Evolutionary conservation across 495 filamentous ascomycete species (phyloP).

Genomic region (Penicillium nucicola): DNA sequence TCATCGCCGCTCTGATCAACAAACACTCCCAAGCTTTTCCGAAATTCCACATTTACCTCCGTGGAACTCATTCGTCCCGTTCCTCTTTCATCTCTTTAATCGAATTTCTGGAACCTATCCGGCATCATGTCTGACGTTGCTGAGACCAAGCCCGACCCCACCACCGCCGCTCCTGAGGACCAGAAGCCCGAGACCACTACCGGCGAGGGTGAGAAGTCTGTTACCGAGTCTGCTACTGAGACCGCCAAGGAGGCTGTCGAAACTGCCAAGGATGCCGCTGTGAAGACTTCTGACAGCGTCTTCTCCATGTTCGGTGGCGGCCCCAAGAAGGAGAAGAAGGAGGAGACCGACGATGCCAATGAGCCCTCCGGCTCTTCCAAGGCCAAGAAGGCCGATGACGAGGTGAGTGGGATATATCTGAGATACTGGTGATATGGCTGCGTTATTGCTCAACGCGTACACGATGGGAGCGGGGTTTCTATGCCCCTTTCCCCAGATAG

Average conservation of each 20-base stretch:
- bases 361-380: constrained; percentile 87
- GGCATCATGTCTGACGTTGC: constrained; percentile 47
- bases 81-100: background rate
- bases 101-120: constrained; percentile 2
- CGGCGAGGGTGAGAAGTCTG: constrained; percentile 33
- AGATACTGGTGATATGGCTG: constrained; percentile 1
- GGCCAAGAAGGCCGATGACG: constrained; percentile 64
- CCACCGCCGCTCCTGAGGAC: constrained; percentile 42
- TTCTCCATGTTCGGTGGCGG: constrained; percentile 98
- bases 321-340: constrained; percentile 79
- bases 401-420: constrained; percentile 35
- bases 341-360: constrained; percentile 72
- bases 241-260: constrained; percentile 43
- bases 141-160: constrained; percentile 49
- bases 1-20: constrained; percentile 26
- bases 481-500: constrained; percentile 4
- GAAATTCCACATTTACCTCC: constrained; percentile 7
- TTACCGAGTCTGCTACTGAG: constrained; percentile 37
- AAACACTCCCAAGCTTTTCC: constrained; percentile 21
- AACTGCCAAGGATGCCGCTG: constrained; percentile 46
- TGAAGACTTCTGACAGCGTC: constrained; percentile 66
- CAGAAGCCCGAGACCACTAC: constrained; percentile 38
- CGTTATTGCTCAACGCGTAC: constrained; percentile 1
- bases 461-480: constrained; percentile 6
- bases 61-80: constrained; percentile 1